Conservation (phyloP, 2,329 filamentous ascomycete species). For the Beauveria bassiana region DNA sequence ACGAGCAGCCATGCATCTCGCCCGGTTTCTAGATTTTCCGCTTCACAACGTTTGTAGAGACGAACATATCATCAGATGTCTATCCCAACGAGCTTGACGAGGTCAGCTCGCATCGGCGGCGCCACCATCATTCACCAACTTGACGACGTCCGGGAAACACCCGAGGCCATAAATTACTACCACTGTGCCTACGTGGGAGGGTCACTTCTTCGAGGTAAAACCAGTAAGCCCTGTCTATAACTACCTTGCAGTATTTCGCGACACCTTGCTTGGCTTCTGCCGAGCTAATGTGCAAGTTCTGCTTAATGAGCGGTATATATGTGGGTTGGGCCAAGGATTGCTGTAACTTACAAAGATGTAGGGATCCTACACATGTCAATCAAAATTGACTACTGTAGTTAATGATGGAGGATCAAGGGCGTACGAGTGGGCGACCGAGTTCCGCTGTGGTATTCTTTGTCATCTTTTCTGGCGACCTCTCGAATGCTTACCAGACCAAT, state of each 20-base stretch:
- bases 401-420: too few relatives aligned
- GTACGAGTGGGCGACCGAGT: too few relatives aligned
- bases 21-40: background rate
- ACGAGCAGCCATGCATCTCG: background rate
- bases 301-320: too few relatives aligned
- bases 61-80: background rate
- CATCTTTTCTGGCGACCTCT: background rate
- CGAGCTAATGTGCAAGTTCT: too few relatives aligned
- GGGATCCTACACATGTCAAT: too few relatives aligned
- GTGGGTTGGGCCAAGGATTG: too few relatives aligned
- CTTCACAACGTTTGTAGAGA: too few relatives aligned
- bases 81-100: too few relatives aligned
- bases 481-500: background rate
- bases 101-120: too few relatives aligned
- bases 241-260: background rate
- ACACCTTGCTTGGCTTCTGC: slow-evolving; percentile 8
- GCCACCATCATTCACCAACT: background rate
- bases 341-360: too few relatives aligned
- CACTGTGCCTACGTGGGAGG: background rate
- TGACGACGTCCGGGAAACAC: background rate
- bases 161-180: background rate
- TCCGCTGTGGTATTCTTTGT: too few relatives aligned
- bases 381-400: too few relatives aligned
- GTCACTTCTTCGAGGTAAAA: background rate
- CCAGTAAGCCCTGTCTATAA: background rate